Percentiles rank a stretch among this genome's conserved stretches.
Evolutionary conservation across 2,329 filamentous ascomycete species (phyloP).

Genomic region (Beauveria rudraprayagi): DNA sequence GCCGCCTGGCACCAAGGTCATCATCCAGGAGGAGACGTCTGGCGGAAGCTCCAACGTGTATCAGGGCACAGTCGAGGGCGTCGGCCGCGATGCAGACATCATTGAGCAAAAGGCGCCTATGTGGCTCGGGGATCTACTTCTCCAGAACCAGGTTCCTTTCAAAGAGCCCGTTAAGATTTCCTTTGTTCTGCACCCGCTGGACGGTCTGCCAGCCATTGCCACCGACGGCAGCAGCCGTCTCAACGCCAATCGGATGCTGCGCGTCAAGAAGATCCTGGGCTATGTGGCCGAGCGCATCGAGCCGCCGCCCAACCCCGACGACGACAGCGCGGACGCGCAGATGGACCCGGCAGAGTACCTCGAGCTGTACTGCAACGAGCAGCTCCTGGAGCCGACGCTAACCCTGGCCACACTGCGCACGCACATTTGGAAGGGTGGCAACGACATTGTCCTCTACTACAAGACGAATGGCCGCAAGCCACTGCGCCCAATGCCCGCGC

Average conservation of each 20-base stretch:
- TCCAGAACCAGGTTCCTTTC: slow-evolving; percentile 70
- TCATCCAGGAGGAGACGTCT: slow-evolving; percentile 59
- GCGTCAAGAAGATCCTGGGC: slow-evolving; percentile 85
- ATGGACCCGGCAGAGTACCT: slow-evolving; percentile 86
- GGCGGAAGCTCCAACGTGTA: slow-evolving; percentile 78
- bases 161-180: slow-evolving; percentile 98
- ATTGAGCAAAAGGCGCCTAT: slow-evolving; percentile 82
- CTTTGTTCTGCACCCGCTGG: slow-evolving; percentile 78
- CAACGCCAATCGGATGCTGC: slow-evolving; percentile 94
- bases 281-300: slow-evolving; percentile 94
- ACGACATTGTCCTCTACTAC: slow-evolving; percentile 85
- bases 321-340: slow-evolving; percentile 29
- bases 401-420: slow-evolving; percentile 88
- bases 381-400: slow-evolving; percentile 72
- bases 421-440: slow-evolving; percentile 91
- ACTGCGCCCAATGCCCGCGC: slow-evolving; percentile 30
- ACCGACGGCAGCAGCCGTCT: slow-evolving; percentile 79
- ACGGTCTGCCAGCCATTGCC: slow-evolving; percentile 65
- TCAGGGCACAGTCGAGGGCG: slow-evolving; percentile 72
- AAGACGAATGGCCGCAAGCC: slow-evolving; percentile 81
- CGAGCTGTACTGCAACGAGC: slow-evolving; percentile 85
- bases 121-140: slow-evolving; percentile 84
- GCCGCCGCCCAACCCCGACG: slow-evolving; percentile 49
- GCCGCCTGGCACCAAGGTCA: slow-evolving; percentile 57
- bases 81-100: slow-evolving; percentile 69